Evolutionary conservation across 2,329 filamentous ascomycete species (phyloP).

Genomic region (Diaporthe ilicicola): DNA sequence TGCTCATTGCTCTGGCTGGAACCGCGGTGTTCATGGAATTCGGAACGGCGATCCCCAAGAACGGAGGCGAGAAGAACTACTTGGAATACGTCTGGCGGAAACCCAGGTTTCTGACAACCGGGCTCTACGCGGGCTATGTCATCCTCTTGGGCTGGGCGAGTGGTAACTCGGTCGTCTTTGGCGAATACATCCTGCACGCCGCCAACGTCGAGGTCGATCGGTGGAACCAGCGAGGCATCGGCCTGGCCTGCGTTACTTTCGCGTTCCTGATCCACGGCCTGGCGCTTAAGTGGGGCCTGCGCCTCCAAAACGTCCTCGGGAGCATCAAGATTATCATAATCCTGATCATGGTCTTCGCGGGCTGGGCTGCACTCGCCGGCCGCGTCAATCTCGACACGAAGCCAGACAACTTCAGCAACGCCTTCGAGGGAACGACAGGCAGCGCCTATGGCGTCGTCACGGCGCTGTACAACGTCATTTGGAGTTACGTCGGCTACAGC

Average conservation of each 20-base stretch:
- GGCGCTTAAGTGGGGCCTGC: slow-evolving; percentile 64
- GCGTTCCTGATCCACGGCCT: slow-evolving; percentile 66
- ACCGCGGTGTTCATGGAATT: slow-evolving; percentile 72
- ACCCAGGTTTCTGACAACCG: slow-evolving; percentile 71
- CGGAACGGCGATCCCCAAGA: slow-evolving; percentile 75
- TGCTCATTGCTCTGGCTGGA: slow-evolving; percentile 67
- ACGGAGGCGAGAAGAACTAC: slow-evolving; percentile 75
- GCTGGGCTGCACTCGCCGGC: slow-evolving; percentile 64
- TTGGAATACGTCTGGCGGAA: slow-evolving; percentile 73
- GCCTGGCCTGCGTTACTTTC: slow-evolving; percentile 61
- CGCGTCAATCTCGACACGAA: slow-evolving; percentile 36
- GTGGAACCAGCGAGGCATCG: slow-evolving; percentile 46
- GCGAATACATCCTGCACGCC: slow-evolving; percentile 57
- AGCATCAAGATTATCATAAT: slow-evolving; percentile 71
- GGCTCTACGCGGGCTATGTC: slow-evolving; percentile 69
- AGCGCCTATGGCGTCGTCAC: slow-evolving; percentile 52
- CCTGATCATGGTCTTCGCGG: slow-evolving; percentile 68
- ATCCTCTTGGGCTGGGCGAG: slow-evolving; percentile 72
- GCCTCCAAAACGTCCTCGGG: slow-evolving; percentile 68
- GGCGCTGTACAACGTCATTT: slow-evolving; percentile 73
- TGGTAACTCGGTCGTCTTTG: slow-evolving; percentile 57
- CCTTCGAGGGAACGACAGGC: slow-evolving; percentile 59
- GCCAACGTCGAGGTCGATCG: slow-evolving; percentile 59
- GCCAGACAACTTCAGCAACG: slow-evolving; percentile 61
- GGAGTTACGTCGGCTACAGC: slow-evolving; percentile 71